Base-by-base conservation (phyloP, 768 basidiomycete species). In the Mycena floridula region DNA sequence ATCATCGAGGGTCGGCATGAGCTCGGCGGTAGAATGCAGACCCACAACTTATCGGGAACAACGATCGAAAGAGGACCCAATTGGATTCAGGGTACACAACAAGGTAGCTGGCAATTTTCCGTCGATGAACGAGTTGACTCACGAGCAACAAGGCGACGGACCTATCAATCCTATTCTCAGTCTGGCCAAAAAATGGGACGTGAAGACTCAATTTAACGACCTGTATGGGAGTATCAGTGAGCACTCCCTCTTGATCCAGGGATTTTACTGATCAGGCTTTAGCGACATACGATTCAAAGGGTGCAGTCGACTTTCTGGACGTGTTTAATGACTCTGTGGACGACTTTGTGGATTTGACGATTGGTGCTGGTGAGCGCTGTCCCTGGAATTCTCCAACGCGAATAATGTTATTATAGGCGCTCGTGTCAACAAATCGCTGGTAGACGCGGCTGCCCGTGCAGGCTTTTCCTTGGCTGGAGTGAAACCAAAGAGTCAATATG, bases 11-110 rank as follows among this genome's bases (percentile, higher is more conserved):
- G 71, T 1, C 67, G 74, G n/a, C 44, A 55, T 18, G 73, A 75
- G 52, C 66, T 85, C 0, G 83, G 83, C 2, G 84, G 82, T 22
- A 70, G 84, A 11, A 70, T 85, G 72, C 69, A 63, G 49, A 68
- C 68, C 46, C 57, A 58, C 32, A 28, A 56, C 0, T 75, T 84
- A 47, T 80, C 72, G 15, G 62, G 70, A 24, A 62, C 64, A 48
- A 68, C 68, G 1, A 59, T 85, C 23, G 82, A 86, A 57, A 57
- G 68, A 23, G 79, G 79, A 32, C 68, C 81, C 6, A 81, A 80
- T 49, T 83, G 81, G 80, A 63, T 83, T 25, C 79, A 76, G 44
- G 76, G 67, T 7, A 66, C 64, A n/a, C 40, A 40, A 21, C 18
- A 40, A 40, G 38, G 9, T 32, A 32, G 11, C 16, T 16, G 9